Evolutionary conservation across 495 filamentous ascomycete genomes (phyloP).

Genomic region (Penicillium canescens): DNA sequence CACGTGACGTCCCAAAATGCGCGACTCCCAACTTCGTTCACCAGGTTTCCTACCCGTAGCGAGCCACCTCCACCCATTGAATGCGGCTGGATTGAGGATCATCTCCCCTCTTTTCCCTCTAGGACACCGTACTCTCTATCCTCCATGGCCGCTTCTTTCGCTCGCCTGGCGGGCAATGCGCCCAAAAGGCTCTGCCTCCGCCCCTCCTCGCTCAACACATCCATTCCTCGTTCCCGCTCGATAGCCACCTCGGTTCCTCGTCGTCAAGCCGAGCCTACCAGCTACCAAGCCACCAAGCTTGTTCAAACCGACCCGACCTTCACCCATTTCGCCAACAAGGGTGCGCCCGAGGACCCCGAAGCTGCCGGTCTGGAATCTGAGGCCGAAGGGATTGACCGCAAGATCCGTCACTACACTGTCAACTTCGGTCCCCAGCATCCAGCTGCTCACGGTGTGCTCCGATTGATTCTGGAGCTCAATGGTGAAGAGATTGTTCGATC

Average conservation of each 20-base stretch:
- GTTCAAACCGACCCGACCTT: conserved; percentile 61
- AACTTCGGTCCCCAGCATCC: conserved; percentile 99
- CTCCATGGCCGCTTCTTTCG: conserved; percentile 66
- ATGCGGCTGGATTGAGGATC: conserved; percentile 47
- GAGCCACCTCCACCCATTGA: conserved; percentile 38
- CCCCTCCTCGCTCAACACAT: conserved; percentile 45
- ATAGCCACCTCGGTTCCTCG: conserved; percentile 70
- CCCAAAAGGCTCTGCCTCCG: conserved; percentile 64
- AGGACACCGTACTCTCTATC: conserved; percentile 24
- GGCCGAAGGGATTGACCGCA: conserved; percentile 65
- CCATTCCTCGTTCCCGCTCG: conserved; percentile 52
- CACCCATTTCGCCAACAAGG: conserved; percentile 49
- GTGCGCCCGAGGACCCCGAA: conserved; percentile 41
- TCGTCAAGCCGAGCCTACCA: conserved; percentile 54
- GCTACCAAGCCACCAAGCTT: conserved; percentile 60
- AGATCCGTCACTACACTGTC: conserved; percentile 98
- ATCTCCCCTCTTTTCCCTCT: conserved; percentile 27
- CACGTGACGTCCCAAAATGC: conserved; percentile 49
- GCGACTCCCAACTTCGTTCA: conserved; percentile 38
- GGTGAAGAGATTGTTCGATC: conserved; percentile 96
- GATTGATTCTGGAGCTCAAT: conserved; percentile 95
- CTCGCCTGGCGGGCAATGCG: conserved; percentile 62
- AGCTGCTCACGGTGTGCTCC: conserved; percentile 96
- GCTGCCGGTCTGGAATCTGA: conserved; percentile 48
- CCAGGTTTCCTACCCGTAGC: conserved; percentile 35